Base-by-base conservation (phyloP, 345 rosid genomes). In the Firmiana major region DNA sequence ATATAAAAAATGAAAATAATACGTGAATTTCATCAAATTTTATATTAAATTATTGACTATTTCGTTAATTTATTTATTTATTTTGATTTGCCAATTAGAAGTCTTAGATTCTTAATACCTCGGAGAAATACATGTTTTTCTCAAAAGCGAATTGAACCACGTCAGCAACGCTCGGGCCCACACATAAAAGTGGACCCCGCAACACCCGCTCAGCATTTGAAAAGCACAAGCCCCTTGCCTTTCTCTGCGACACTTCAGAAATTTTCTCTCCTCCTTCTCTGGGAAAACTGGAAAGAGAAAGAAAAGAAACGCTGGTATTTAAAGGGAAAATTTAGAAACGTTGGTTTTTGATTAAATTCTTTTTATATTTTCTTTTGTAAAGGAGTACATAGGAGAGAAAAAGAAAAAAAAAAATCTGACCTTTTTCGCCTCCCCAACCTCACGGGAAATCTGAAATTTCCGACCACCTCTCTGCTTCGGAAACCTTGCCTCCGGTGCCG, bases 401-500 rank as follows among this genome's bases (percentile, higher is more conserved):
- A 1, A 51, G 7, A 34, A 4, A 12, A 5, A 12, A 5, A 63
- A 34, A 34, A 15, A 13, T 5, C 43, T 63, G 67, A 63, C 42
- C 43, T 31, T 31, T 12, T 10, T 17, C 31, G 10, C n/a, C 36
- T 28, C 1, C 31, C 31, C 26, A 3, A 22, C 7, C 10, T 9
- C 45, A 7, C 63, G 28, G 45, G 65, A 63, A 58, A 10, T 65
- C 72, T 31, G 13, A 73, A 38, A 15, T 59, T 70, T 48, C 64
- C 64, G 34, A 42, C 42, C 68, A n/a, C 71, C 81, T 57, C 40
- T 38, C 42, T 48, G 36, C 60, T 54, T 63, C 76, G 63, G 80
- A 24, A 22, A 48, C 34, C 13, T 48, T 62, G 74, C 26, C 64
- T 71, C 71, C 78, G 63, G 62, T 13, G 19, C 75, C 36, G 45